phyloP scores from a whole-genome alignment of 805 yeast genomes.

The Saccharomycopsis sp. region DNA sequence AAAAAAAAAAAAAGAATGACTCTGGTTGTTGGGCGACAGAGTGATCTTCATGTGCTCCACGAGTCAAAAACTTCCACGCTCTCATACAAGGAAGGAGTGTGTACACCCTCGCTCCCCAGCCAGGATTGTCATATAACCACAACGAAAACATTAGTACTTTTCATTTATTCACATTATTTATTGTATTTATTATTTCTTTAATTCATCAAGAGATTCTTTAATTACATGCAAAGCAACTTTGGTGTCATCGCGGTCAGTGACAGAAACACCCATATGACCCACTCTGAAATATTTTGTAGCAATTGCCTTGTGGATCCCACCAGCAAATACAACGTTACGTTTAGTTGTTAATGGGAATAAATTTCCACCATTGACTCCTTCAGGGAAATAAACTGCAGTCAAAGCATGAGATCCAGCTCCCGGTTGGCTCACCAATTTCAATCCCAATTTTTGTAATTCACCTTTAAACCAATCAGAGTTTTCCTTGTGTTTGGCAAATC shows the following conservation, averaged over 20 bases:
- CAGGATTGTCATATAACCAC: too few relatives aligned
- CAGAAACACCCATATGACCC: constrained; percentile 93
- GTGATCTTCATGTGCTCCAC: too few relatives aligned
- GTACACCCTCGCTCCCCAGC: too few relatives aligned
- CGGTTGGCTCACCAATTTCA: constrained; percentile 59
- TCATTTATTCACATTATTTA: too few relatives aligned
- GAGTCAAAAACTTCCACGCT: too few relatives aligned
- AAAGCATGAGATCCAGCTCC: constrained; percentile 79
- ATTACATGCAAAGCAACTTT: constrained; percentile 39
- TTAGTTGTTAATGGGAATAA: constrained; percentile 49
- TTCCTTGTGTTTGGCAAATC: constrained; percentile 56
- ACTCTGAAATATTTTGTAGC: constrained; percentile 81
- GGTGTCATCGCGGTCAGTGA: constrained; percentile 51
- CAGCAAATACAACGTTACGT: constrained; percentile 74
- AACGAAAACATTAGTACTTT: too few relatives aligned
- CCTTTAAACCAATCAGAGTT: constrained; percentile 63
- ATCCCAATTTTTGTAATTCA: constrained; percentile 46
- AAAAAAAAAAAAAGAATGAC: too few relatives aligned
- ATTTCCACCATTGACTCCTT: constrained; percentile 60
- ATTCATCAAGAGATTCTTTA: not conserved
- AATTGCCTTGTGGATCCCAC: constrained; percentile 81
- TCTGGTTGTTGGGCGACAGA: too few relatives aligned
- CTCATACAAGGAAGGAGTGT: too few relatives aligned
- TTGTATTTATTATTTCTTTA: not conserved
- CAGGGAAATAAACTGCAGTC: constrained; percentile 79